Percentiles rank a stretch among this genome's conserved stretches.
These are phyloP conservation scores for Didymosphaeria variabile DNA, from an alignment of 2,329 filamentous ascomycete genomes.

Conservation along the genomic window DNA sequence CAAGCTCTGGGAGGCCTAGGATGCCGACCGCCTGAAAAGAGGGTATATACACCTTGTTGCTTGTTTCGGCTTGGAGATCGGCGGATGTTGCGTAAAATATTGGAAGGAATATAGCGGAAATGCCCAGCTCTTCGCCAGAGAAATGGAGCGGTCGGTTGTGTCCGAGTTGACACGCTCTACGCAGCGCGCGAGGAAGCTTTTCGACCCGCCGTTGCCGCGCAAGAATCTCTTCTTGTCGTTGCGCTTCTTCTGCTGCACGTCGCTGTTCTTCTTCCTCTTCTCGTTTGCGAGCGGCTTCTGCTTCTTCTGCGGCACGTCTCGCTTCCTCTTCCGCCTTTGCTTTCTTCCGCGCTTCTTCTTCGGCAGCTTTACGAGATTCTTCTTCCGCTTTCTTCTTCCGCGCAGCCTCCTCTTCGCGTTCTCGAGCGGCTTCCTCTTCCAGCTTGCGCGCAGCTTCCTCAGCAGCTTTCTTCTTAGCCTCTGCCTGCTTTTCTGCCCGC, in stretches of 20 bases:
- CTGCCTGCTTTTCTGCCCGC: slow-evolving; percentile 28
- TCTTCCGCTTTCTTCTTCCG: slow-evolving; percentile 39
- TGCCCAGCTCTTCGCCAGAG: slow-evolving; percentile 49
- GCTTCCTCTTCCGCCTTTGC: slow-evolving; percentile 43
- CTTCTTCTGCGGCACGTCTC: slow-evolving; percentile 41
- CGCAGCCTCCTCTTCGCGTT: slow-evolving; percentile 38
- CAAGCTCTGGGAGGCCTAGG: slow-evolving; percentile 51
- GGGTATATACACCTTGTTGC: slow-evolving; percentile 45
- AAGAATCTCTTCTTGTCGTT: slow-evolving; percentile 38
- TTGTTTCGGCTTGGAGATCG: slow-evolving; percentile 33
- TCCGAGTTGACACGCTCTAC: slow-evolving; percentile 49
- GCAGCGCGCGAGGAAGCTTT: slow-evolving; percentile 48
- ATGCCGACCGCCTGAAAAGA: slow-evolving; percentile 52
- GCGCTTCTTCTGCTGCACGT: slow-evolving; percentile 41
- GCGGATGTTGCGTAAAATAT: slow-evolving; percentile 46
- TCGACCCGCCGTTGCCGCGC: slow-evolving; percentile 47
- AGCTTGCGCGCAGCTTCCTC: slow-evolving; percentile 39
- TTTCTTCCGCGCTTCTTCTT: slow-evolving; percentile 39
- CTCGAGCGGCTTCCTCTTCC: slow-evolving; percentile 27
- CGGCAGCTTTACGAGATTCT: slow-evolving; percentile 38
- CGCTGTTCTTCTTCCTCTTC: slow-evolving; percentile 43
- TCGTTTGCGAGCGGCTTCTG: slow-evolving; percentile 42
- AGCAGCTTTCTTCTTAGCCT: slow-evolving; percentile 34
- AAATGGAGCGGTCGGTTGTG: slow-evolving; percentile 49
- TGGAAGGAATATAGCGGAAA: slow-evolving; percentile 50